A percentile compares a stretch with the other conserved stretches of the same genome.
Conservation (phyloP, 2,329 filamentous ascomycete genomes). For the Alternaria sp. region DNA sequence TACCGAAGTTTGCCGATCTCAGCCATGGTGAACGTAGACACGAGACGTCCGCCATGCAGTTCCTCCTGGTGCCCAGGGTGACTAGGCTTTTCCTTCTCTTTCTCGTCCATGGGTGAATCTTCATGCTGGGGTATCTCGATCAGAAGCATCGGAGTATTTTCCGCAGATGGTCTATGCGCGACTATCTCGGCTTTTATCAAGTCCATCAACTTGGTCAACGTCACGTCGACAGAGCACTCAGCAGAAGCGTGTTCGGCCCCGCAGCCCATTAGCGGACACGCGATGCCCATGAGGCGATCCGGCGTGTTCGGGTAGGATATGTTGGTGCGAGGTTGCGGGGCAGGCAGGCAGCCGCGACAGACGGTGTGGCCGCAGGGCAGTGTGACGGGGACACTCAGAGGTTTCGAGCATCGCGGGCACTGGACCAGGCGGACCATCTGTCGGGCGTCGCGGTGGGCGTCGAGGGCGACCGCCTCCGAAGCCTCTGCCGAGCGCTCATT, state of each 20-base stretch:
- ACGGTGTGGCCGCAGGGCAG: constrained; percentile 82
- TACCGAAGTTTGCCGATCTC: constrained; percentile 66
- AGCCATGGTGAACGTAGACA: constrained; percentile 71
- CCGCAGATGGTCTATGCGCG: constrained; percentile 41
- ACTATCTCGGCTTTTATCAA: constrained; percentile 58
- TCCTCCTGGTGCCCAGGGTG: constrained; percentile 48
- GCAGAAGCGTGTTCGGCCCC: constrained; percentile 73
- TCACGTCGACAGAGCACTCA: constrained; percentile 80
- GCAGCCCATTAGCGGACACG: constrained; percentile 75
- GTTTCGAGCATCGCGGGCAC: constrained; percentile 75
- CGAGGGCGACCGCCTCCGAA: constrained; percentile 48
- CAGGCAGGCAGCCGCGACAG: constrained; percentile 77
- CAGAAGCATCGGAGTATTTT: constrained; percentile 48
- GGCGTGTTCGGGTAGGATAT: constrained; percentile 79
- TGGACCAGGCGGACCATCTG: constrained; percentile 76
- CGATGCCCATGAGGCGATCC: constrained; percentile 71
- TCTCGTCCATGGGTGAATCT: constrained; percentile 46
- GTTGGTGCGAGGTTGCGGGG: constrained; percentile 67
- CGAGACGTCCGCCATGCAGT: constrained; percentile 64
- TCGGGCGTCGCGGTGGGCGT: constrained; percentile 63
- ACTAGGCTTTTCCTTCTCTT: constrained; percentile 39
- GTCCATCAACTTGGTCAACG: constrained; percentile 73
- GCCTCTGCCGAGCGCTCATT: constrained; percentile 44
- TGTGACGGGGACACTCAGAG: constrained; percentile 72
- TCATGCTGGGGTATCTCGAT: constrained; percentile 50